Percentiles rank a stretch among this genome's conserved stretches.
phyloP scores from a whole-genome alignment of 2,329 filamentous ascomycete genomes.

The Aspergillus pseudotamarii region DNA sequence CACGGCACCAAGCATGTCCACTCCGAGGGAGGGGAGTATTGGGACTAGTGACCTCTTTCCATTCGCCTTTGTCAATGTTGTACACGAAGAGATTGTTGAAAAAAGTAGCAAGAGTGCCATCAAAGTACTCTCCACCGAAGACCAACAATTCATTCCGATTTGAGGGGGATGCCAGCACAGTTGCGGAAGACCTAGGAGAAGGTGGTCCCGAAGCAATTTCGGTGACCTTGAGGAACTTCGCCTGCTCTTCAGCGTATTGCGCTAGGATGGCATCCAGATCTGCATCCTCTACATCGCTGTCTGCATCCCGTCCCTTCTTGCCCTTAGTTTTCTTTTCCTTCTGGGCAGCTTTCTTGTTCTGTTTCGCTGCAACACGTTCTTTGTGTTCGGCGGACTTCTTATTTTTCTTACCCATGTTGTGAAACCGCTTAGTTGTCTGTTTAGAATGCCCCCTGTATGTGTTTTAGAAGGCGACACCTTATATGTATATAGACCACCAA shows the following conservation, averaged over 20 bases:
- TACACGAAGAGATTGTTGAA: conserved; percentile 70
- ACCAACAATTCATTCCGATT: conserved; percentile 87
- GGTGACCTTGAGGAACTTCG: conserved; percentile 90
- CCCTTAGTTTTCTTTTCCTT: conserved; percentile 80
- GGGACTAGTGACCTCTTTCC: conserved; percentile 85
- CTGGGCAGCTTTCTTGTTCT: conserved; percentile 76
- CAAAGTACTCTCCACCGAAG: conserved; percentile 95
- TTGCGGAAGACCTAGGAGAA: conserved; percentile 75
- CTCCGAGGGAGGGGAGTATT: conserved; percentile 89
- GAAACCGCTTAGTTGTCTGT: background rate
- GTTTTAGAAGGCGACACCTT: background rate
- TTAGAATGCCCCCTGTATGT: background rate
- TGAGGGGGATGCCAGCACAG: conserved; percentile 79
- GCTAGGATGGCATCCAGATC: conserved; percentile 92
- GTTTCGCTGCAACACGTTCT: conserved; percentile 67
- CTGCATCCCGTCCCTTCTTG: conserved; percentile 64
- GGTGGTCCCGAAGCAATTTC: conserved; percentile 76
- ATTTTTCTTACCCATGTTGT: conserved; percentile 55
- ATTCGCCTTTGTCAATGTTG: conserved; percentile 82
- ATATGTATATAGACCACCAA: background rate
- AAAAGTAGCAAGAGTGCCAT: conserved; percentile 78
- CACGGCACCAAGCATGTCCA: conserved; percentile 92
- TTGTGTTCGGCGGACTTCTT: conserved; percentile 61
- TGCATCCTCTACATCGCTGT: conserved; percentile 87
- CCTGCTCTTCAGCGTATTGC: conserved; percentile 89